A percentile compares a stretch with the other conserved stretches of the same genome.
Conservation (phyloP, 148 eudicot genomes). For the Selenicereus undatus region DNA sequence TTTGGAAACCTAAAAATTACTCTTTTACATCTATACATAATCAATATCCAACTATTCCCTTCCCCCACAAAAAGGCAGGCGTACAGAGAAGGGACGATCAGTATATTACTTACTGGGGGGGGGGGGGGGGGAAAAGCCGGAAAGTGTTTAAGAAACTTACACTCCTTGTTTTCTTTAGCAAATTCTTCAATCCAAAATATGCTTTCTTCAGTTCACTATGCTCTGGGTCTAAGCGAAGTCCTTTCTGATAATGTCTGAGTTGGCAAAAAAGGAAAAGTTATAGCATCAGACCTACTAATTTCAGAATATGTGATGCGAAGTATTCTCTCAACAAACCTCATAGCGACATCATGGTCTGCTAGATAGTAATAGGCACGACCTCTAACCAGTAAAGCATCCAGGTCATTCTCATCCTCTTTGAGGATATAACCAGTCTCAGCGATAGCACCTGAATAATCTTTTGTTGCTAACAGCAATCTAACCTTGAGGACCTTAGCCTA, state of each 20-base stretch:
- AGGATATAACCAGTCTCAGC: slow-evolving; percentile 78
- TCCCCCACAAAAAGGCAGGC: background rate
- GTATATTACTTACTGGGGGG: background rate
- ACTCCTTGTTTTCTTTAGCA: slow-evolving; percentile 85
- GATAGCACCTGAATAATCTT: slow-evolving; percentile 77
- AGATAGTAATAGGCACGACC: slow-evolving; percentile 94
- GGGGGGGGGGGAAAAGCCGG: background rate
- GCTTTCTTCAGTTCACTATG: slow-evolving; percentile 89
- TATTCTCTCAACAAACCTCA: slow-evolving; percentile 43
- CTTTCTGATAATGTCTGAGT: slow-evolving; percentile 91
- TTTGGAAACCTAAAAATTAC: background rate
- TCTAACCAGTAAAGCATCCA: slow-evolving; percentile 75
- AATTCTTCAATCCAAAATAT: slow-evolving; percentile 82
- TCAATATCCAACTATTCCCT: background rate
- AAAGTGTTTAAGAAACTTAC: slow-evolving; percentile 33
- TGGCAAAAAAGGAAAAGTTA: slow-evolving; percentile 13
- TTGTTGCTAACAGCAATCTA: slow-evolving; percentile 55
- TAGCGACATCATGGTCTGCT: slow-evolving; percentile 93
- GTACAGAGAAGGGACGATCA: background rate
- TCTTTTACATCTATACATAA: background rate
- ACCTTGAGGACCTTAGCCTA: slow-evolving; percentile 87
- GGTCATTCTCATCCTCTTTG: slow-evolving; percentile 77
- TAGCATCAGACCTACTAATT: background rate
- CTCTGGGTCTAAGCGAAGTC: slow-evolving; percentile 91
- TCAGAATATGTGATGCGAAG: background rate